phyloP scores from a whole-genome alignment of 176 grass and related monocot genomes.

The Avena insularis region DNA sequence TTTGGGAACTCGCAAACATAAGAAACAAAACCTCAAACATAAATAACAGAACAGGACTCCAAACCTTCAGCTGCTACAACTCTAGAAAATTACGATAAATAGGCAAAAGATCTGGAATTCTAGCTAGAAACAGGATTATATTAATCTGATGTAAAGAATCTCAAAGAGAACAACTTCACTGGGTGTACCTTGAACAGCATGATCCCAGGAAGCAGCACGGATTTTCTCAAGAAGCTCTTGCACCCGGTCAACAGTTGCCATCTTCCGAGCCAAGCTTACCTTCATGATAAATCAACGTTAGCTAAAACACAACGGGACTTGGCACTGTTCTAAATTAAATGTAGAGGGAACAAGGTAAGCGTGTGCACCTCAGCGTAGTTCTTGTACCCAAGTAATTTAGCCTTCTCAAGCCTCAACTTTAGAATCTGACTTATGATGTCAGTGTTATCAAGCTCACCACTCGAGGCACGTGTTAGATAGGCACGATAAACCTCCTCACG shows the following conservation, averaged over 20 bases:
- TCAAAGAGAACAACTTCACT: no score
- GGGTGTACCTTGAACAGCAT: no score
- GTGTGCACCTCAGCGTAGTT: conserved; percentile 82
- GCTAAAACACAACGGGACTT: conserved; percentile 17
- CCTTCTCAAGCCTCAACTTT: conserved; percentile 85
- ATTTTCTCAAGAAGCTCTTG: no score
- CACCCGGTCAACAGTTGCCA: conserved; percentile 48
- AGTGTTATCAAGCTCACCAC: conserved; percentile 93
- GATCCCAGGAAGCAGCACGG: no score
- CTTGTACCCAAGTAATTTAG: conserved; percentile 92
- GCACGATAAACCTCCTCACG: conserved; percentile 89
- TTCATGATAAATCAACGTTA: conserved; percentile 45
- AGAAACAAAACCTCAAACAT: background rate
- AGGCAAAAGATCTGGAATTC: background rate
- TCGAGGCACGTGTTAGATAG: conserved; percentile 72
- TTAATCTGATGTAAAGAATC: background rate
- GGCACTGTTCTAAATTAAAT: background rate
- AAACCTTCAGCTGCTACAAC: background rate
- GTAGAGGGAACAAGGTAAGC: background rate
- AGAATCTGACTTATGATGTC: conserved; percentile 78
- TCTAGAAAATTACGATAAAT: background rate
- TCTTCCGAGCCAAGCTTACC: conserved; percentile 92
- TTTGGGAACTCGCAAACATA: background rate
- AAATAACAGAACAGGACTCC: background rate
- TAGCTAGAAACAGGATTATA: background rate